Evolutionary conservation across 768 basidiomycete genomes (phyloP), one percentile per base, ranked within the genome.

Genomic region (Lentinus brumalis): DNA sequence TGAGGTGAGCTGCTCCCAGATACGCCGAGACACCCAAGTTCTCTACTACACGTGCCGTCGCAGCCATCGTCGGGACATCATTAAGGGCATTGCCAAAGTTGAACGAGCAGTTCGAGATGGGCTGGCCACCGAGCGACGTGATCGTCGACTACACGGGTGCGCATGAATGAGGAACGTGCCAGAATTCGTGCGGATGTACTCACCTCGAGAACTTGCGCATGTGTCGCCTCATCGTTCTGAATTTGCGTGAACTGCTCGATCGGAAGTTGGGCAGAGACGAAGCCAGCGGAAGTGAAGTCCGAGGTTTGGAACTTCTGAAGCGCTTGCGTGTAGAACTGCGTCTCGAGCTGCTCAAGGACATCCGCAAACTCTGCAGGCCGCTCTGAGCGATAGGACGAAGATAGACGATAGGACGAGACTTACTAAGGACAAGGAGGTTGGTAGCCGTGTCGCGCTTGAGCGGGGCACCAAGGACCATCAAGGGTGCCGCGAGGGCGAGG

Each of bases 1-100:
- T 61, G 42, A 90, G 79, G 56, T 82, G 78, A 7, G 88, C 85
- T 55, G 83, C 91, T 58, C 91, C 91, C 30, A 91, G 83, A 75
- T 92, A 92, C 3, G 90, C 92, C 18, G 77, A 72, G 40, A 92
- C 89, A 56, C 92, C 92, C 44, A 91, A 79, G 57, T 83, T 79
- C 76, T 94, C 92, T 18, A 94, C 83, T 0, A 87, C 77, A 61
- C 91, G 90, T 1, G 91, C 92, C 10, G 81, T 80, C 1, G 83
- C 77, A 31, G 85, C 81, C 88, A 91, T 91, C 14, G 85, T 87
- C 4, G 81, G 35, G 40, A 92, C 90, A 70, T 87, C 83, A 1
- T 77, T 81, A 51, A 94, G 76, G 0, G 76, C 88, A 2, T 77
- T 73, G 56, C 78, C 78, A 64, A 94, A 92, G 67, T 89, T 80